A percentile compares a stretch with the other conserved stretches of the same genome.
phyloP scores from a whole-genome alignment of 1,139 yeast genomes.

The Candida sp. region DNA sequence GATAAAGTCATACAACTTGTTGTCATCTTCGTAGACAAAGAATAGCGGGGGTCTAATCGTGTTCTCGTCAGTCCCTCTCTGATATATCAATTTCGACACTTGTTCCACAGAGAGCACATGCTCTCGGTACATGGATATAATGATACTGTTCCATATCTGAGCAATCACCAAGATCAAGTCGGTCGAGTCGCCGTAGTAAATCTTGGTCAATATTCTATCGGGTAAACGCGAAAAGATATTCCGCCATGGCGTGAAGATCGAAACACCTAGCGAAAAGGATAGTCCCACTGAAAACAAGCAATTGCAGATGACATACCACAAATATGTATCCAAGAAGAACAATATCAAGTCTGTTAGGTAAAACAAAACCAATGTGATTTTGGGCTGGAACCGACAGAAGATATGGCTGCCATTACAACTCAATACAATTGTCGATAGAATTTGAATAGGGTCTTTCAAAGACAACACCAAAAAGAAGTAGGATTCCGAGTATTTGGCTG shows the following conservation, averaged over 20 bases:
- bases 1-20: constrained; percentile 43
- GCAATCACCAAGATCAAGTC: constrained; percentile 55
- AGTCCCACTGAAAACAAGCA: constrained; percentile 72
- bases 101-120: constrained; percentile 79
- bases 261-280: constrained; percentile 76
- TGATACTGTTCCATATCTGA: constrained; percentile 81
- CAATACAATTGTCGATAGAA: constrained; percentile 61
- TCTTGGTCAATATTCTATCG: constrained; percentile 68
- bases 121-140: constrained; percentile 77
- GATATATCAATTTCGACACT: constrained; percentile 62
- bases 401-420: constrained; percentile 60
- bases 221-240: constrained; percentile 79
- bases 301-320: constrained; percentile 88
- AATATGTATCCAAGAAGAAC: constrained; percentile 83
- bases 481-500: constrained; percentile 79
- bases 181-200: constrained; percentile 52
- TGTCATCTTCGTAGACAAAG: constrained; percentile 78
- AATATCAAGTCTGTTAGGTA: constrained; percentile 69
- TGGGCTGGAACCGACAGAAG: constrained; percentile 66
- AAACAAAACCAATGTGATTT: constrained; percentile 57
- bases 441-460: constrained; percentile 77
- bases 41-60: constrained; percentile 65
- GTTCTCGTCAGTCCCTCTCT: constrained; percentile 32
- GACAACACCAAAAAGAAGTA: constrained; percentile 82
- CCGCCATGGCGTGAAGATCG: constrained; percentile 88